These are phyloP conservation scores for Asterochloris erici DNA, from an alignment of 139 green algal species.

Conservation along the genomic window DNA sequence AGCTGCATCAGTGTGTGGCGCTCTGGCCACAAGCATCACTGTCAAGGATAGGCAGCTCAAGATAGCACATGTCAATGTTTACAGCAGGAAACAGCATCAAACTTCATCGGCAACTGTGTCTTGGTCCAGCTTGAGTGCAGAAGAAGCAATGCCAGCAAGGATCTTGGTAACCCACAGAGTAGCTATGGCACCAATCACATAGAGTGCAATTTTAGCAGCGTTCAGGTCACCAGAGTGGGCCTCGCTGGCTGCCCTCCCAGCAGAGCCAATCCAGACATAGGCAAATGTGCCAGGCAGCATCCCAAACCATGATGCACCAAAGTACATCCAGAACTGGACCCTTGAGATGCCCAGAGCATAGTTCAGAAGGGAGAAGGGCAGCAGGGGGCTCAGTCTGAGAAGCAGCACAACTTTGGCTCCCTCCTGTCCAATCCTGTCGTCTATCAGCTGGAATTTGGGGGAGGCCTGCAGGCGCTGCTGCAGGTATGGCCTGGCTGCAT, in stretches of 20 bases:
- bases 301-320: constrained; percentile 68
- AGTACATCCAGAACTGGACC: constrained; percentile 53
- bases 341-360: constrained; percentile 64
- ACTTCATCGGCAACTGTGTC: neutral
- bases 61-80: too few relatives aligned
- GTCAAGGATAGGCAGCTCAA: too few relatives aligned
- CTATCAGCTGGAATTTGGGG: constrained; percentile 43
- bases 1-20: too few relatives aligned
- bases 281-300: constrained; percentile 82
- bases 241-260: constrained; percentile 47
- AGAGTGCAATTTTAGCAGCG: constrained; percentile 41
- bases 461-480: constrained; percentile 29
- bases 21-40: too few relatives aligned
- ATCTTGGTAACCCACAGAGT: constrained; percentile 53
- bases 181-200: constrained; percentile 51
- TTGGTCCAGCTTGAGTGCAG: constrained; percentile 38
- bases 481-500: constrained; percentile 54
- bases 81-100: too few relatives aligned
- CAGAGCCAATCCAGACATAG: constrained; percentile 69
- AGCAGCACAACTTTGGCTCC: constrained; percentile 65
- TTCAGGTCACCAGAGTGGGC: constrained; percentile 30
- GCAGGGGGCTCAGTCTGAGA: constrained; percentile 65
- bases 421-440: constrained; percentile 42
- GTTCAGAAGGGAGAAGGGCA: constrained; percentile 75
- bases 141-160: constrained; percentile 43